Conservation (phyloP, 75 land plant species). For the Picea sitchensis region DNA sequence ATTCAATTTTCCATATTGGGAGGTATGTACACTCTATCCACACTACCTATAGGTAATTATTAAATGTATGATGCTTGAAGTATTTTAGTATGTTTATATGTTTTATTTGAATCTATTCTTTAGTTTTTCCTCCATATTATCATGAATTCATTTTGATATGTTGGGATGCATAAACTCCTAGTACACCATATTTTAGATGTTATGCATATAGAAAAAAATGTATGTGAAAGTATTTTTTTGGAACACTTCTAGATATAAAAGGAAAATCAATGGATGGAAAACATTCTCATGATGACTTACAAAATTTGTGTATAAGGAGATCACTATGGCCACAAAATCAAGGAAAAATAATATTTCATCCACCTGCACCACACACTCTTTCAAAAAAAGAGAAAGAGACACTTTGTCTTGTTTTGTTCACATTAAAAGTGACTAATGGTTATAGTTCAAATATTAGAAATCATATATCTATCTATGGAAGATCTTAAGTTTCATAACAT, state of each 20-base stretch:
- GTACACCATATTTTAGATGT: no score
- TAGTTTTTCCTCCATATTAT: not conserved
- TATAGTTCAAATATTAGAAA: slow-evolving; percentile 12
- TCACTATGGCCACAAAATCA: slow-evolving; percentile 5
- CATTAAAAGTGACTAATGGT: slow-evolving; percentile 15
- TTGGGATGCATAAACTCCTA: no score
- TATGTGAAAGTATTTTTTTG: slow-evolving; percentile 22
- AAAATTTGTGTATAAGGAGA: slow-evolving; percentile 6
- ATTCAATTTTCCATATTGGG: slow-evolving; percentile 22
- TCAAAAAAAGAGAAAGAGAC: not conserved
- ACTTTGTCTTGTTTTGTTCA: slow-evolving; percentile 9
- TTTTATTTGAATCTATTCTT: no score
- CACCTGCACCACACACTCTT: slow-evolving; percentile 13
- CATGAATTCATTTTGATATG: slow-evolving; percentile 8
- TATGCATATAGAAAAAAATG: slow-evolving; percentile 30
- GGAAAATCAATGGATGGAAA: slow-evolving; percentile 27
- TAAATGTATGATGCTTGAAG: no score
- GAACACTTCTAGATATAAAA: slow-evolving; percentile 20
- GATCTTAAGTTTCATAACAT: not conserved
- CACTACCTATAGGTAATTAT: no score
- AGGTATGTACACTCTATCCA: no score
- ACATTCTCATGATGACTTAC: slow-evolving; percentile 12
- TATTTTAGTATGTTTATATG: no score
- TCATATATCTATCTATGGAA: slow-evolving; percentile 1
- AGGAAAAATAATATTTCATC: not conserved